phyloP scores from a whole-genome alignment of 345 rosid species.

The Passiflora organensis region DNA sequence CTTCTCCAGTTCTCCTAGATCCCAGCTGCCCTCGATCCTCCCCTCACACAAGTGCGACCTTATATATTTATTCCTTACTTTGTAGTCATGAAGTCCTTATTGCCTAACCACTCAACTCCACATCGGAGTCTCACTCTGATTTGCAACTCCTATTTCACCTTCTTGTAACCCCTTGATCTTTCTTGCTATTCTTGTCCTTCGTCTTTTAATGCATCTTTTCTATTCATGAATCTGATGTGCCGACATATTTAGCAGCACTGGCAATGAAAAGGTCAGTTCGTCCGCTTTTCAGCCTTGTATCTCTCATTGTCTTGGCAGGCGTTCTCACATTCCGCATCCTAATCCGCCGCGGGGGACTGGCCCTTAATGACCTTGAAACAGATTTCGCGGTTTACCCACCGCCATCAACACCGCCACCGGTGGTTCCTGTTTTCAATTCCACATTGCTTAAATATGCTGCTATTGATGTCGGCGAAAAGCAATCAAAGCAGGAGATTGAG shows the following conservation, averaged over 20 bases:
- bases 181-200: background rate
- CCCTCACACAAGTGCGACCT: background rate
- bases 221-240: too few relatives aligned
- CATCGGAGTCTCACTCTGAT: background rate
- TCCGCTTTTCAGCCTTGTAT: constrained; percentile 49
- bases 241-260: constrained; percentile 14
- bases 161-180: constrained; percentile 5
- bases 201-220: too few relatives aligned
- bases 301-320: constrained; percentile 48
- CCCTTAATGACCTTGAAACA: constrained; percentile 29
- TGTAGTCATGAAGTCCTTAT: constrained; percentile 19
- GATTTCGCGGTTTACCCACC: constrained; percentile 13
- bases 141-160: constrained; percentile 17
- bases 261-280: constrained; percentile 72
- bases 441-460: constrained; percentile 68
- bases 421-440: constrained; percentile 44
- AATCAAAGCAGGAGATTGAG: constrained; percentile 53
- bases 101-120: constrained; percentile 7
- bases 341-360: constrained; percentile 36
- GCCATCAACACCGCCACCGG: background rate
- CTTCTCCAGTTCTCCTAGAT: background rate
- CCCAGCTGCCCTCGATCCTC: background rate
- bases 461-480: constrained; percentile 50
- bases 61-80: background rate
- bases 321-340: constrained; percentile 48